These are phyloP conservation scores for Russula griseocarnosa DNA, from an alignment of 768 basidiomycete genomes.

Conservation along the genomic window DNA sequence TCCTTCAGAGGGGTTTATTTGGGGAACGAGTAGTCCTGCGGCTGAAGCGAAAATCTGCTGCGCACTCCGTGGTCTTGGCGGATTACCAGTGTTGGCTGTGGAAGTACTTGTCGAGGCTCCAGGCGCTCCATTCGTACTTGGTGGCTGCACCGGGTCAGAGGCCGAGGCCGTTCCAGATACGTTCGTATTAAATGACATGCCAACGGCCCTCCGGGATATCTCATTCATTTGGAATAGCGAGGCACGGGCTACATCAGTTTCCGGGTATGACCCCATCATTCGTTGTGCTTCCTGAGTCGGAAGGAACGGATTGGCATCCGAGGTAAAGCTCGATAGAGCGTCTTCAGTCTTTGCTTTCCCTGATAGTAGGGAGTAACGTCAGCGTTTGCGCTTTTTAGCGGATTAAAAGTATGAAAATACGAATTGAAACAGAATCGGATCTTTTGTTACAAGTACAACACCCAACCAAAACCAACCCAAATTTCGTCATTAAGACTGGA, in stretches of 20 bases:
- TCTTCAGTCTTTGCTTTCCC: constrained; percentile 37
- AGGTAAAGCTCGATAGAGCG: constrained; percentile 29
- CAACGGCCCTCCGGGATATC: constrained; percentile 58
- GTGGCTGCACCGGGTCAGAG: constrained; percentile 27
- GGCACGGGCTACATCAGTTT: constrained; percentile 60
- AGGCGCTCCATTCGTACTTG: constrained; percentile 21
- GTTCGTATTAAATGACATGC: constrained; percentile 36
- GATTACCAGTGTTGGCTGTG: constrained; percentile 15
- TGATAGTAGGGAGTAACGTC: constrained; percentile 27
- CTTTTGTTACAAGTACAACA: constrained; percentile 19
- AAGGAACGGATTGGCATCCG: constrained; percentile 49
- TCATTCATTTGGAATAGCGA: constrained; percentile 77
- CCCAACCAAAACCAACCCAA: constrained; percentile 4
- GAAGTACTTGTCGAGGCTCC: constrained; percentile 21
- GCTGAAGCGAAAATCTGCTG: constrained; percentile 34
- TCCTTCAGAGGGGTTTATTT: constrained; percentile 25
- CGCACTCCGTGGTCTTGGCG: constrained; percentile 31
- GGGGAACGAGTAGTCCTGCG: constrained; percentile 33
- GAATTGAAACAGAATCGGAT: constrained; percentile 34
- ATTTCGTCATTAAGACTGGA: constrained; percentile 16
- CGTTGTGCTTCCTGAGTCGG: constrained; percentile 55
- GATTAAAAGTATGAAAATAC: constrained; percentile 34
- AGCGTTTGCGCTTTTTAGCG: constrained; percentile 29
- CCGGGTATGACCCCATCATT: constrained; percentile 46
- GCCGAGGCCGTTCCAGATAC: constrained; percentile 19